Evolutionary conservation across 768 basidiomycete genomes (phyloP), one percentile per base, ranked within the genome.

Genomic region (Neoboletus brunneissimus): DNA sequence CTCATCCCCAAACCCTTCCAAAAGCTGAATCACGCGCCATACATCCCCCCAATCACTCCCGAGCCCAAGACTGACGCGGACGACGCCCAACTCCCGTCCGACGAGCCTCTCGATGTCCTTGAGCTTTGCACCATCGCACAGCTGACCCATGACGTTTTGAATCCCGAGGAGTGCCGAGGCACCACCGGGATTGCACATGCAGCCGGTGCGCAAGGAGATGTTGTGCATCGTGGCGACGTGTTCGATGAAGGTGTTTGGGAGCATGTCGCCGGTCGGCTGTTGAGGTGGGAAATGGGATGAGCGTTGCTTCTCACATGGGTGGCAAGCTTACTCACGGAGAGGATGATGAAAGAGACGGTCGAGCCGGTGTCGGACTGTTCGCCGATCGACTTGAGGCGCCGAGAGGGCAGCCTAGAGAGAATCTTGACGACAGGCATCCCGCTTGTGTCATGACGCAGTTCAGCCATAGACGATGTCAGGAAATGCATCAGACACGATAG

Each of bases 151-250:
- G 55, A 85, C 78, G 20, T 79, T 76, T 55, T 84, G 73, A 31
- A 91, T 79, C 0, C 85, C 85, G 5, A 91, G 77, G 16, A 93
- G 72, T 5, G 87, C 81, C 1, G 88, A 84, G 0, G 89, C 88
- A 18, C 85, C 91, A 11, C 91, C 91, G 16, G 91, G 89, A 60
- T 93, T 94, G 67, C 91, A 94, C 83, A 92, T 86, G 69, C 91
- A 94, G 0, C 91, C 91, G 3, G 90, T 89, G 42, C 91, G 85
- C 32, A 93, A 72, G 18, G 89, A 91, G 55, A 93, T 85, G 49
- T 78, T 81, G 59, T 81, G 77, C 51, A 71, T 75, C 18, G 84
- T 78, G 15, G 89, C 88, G 1, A 85, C 78, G 61, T 86, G 76
- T 65, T 89, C 88, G 63, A 91, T 78, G 70, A 90, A 90, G 3